Evolutionary conservation across 2,329 filamentous ascomycete species (phyloP), one percentile per base, ranked within the genome.

Genomic region (Alternaria gansuensis): DNA sequence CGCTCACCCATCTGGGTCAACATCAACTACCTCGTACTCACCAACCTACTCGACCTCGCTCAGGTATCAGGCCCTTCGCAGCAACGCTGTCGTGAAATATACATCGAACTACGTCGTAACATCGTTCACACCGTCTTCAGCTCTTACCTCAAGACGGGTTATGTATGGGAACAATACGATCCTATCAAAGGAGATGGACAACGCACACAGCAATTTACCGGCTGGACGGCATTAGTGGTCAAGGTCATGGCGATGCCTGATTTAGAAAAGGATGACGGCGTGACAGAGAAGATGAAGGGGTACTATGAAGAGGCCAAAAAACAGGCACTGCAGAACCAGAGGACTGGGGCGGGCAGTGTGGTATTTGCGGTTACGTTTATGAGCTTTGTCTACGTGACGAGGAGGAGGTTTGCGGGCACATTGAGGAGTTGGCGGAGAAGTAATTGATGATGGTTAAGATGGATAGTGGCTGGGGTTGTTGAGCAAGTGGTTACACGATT

Each of bases 121-220:
- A 81, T 98, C 13, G 90, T 97, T 29, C 85, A 93, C 54, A 97
- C 93, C 1, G 90, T 97, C 14, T 97, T 89, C 81, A 85, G 87
- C 52, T 88, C 88, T 73, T 98, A 93, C 92, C 82, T 88, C 73
- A 85, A 90, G 74, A 98, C 94, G 0, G 93, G 93, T n/a, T 97
- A 97, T 75, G 92, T 92, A 0, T 99, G 94, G 94, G 95, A 99
- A 80, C 95, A 99, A 80, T 99, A 98, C 79, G 92, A 96, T 76
- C 92, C 93, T 0, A 92, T 97, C 67, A 96, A 91, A 2, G 95
- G 95, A 43, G 85, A 86, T 52, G 95, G 95, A n/a, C 94, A 98
- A 82, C 86, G 95, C 44, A 98, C 93, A 4, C 93, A 97, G 82
- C 93, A 97, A 78, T 99, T 98, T 76, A 97, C 95, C 0, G 95